Percentiles rank a stretch among this genome's conserved stretches.
Conservation (phyloP, 1,139 yeast genomes). For the Protomyces inouyei region DNA sequence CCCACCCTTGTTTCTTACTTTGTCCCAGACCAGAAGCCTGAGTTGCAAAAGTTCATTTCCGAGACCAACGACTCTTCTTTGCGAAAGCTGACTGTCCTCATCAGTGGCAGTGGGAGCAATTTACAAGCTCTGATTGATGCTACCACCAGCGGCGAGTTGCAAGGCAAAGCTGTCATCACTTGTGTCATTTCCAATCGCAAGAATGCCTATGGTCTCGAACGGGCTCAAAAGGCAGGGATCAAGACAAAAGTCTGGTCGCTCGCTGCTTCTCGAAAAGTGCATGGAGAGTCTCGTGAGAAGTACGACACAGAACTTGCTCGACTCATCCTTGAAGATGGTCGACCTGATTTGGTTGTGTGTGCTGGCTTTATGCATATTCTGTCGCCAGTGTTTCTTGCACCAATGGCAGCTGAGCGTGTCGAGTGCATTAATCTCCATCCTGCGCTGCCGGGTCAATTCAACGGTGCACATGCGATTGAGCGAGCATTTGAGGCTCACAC, state of each 20-base stretch:
- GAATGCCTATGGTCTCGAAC: slow-evolving; percentile 72
- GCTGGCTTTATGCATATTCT: slow-evolving; percentile 98
- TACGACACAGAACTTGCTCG: slow-evolving; percentile 77
- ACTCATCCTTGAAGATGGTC: slow-evolving; percentile 47
- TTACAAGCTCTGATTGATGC: slow-evolving; percentile 90
- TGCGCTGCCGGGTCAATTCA: slow-evolving; percentile 94
- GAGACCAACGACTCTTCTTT: slow-evolving; percentile 31
- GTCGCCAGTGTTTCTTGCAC: slow-evolving; percentile 67
- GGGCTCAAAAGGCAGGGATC: slow-evolving; percentile 67
- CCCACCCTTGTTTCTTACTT: slow-evolving; percentile 85
- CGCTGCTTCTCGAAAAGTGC: slow-evolving; percentile 61
- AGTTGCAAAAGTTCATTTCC: slow-evolving; percentile 46
- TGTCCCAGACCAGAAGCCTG: slow-evolving; percentile 68
- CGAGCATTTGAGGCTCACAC: slow-evolving; percentile 95
- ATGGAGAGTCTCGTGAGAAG: slow-evolving; percentile 60
- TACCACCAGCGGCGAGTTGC: slow-evolving; percentile 43
- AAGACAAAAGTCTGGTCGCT: slow-evolving; percentile 67
- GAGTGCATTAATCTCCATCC: slow-evolving; percentile 92
- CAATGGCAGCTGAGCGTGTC: slow-evolving; percentile 56
- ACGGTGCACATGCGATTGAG: slow-evolving; percentile 94
- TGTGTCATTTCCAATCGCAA: slow-evolving; percentile 80
- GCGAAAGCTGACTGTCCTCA: slow-evolving; percentile 50
- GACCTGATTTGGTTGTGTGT: slow-evolving; percentile 84
- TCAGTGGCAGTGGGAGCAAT: slow-evolving; percentile 92
- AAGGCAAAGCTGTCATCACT: slow-evolving; percentile 50